Evolutionary conservation across 2,329 filamentous ascomycete genomes (phyloP).

Genomic region (Clonostachys byssicola): DNA sequence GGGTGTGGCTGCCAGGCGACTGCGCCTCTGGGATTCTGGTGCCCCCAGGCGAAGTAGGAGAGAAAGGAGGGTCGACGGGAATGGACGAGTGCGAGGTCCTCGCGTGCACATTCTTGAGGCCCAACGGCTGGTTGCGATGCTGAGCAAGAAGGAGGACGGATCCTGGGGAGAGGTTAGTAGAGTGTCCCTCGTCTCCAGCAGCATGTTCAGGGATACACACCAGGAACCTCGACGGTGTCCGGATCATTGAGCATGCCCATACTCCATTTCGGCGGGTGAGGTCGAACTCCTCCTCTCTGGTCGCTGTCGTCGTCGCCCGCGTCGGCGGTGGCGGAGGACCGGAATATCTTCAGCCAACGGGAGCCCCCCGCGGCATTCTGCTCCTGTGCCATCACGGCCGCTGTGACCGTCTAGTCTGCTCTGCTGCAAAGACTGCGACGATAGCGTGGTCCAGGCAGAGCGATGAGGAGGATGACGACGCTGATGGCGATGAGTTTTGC

Average conservation of each 20-base stretch:
- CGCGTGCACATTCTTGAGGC: conserved; percentile 50
- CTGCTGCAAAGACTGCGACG: too few relatives aligned
- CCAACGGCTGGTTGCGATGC: conserved; percentile 55
- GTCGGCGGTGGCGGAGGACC: neutral
- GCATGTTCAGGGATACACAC: conserved; percentile 37
- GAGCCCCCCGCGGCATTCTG: too few relatives aligned
- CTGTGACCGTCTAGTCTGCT: too few relatives aligned
- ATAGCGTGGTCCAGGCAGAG: too few relatives aligned
- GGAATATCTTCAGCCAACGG: too few relatives aligned
- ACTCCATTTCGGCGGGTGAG: conserved; percentile 41
- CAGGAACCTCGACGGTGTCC: conserved; percentile 81
- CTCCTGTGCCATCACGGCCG: too few relatives aligned
- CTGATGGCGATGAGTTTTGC: too few relatives aligned
- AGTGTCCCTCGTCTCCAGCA: neutral
- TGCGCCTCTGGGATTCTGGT: conserved; percentile 1
- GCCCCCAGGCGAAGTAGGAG: conserved; percentile 19
- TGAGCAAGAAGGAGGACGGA: conserved; percentile 53
- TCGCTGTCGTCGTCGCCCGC: neutral
- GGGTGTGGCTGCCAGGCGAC: conserved; percentile 2
- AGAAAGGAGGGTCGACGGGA: conserved; percentile 29
- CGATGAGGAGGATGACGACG: too few relatives aligned
- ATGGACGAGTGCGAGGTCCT: conserved; percentile 56
- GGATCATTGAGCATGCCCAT: conserved; percentile 83
- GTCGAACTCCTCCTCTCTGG: conserved; percentile 2
- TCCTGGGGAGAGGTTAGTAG: conserved; percentile 28